Conservation (phyloP, 345 rosid genomes). For the Populus nigra region DNA sequence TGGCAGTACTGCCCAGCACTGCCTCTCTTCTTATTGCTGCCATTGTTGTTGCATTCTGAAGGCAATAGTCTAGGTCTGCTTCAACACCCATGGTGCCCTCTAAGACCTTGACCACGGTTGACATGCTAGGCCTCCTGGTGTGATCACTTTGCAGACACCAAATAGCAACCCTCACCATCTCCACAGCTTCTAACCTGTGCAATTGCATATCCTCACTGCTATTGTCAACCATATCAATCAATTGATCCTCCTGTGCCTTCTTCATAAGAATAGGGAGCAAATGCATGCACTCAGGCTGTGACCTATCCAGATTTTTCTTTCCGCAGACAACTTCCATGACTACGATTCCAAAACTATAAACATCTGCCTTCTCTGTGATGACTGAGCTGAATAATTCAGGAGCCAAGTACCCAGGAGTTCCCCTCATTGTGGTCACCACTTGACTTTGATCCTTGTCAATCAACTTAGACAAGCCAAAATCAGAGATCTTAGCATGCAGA, state of each 20-base stretch:
- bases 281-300: constrained; percentile 45
- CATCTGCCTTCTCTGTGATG: constrained; percentile 66
- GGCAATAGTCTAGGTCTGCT: not conserved
- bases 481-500: constrained; percentile 24
- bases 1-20: not conserved
- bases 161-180: constrained; percentile 48
- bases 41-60: not conserved
- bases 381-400: constrained; percentile 12
- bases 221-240: constrained; percentile 51
- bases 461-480: constrained; percentile 24
- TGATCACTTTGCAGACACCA: constrained; percentile 83
- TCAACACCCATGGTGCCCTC: constrained; percentile 62
- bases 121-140: constrained; percentile 65
- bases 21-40: not conserved
- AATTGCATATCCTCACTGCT: constrained; percentile 48
- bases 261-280: constrained; percentile 48
- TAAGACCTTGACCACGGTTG: constrained; percentile 59
- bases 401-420: constrained; percentile 27
- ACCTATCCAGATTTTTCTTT: constrained; percentile 60
- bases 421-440: constrained; percentile 25
- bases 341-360: constrained; percentile 75
- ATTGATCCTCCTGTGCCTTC: constrained; percentile 47
- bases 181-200: constrained; percentile 51
- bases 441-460: constrained; percentile 13
- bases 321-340: constrained; percentile 73